Evolutionary conservation across 1,284 basidiomycete species (phyloP), one percentile per base, ranked within the genome.

Genomic region (Ustilago lituana): DNA sequence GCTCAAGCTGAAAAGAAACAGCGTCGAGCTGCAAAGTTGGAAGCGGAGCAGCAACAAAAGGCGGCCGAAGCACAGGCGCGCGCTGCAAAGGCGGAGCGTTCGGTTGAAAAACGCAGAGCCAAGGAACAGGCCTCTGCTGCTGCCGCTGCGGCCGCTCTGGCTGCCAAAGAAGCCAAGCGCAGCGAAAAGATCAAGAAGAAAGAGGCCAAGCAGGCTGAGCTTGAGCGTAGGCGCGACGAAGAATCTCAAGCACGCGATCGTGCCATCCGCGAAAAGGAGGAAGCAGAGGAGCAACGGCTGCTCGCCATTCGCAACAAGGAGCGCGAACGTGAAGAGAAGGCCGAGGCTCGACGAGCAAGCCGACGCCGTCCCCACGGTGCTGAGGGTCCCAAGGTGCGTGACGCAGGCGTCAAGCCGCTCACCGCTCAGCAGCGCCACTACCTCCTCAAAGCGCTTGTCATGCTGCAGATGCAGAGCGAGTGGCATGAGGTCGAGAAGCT

Each of bases 341-440:
- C 49, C 19, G 64, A 72, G 22, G 63, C 60, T 19, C 56, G 64
- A 24, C 40, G 60, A 29, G 55, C 58, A 33, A 67, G 60, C 36
- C 64, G 64, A n/a, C 55, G 60, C 17, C 46, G 40, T 19, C 59
- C 68, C 5, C 56, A 55, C 33, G 68, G 68, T 10, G 50, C 56
- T 35, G 35, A 19, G 8, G 63, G 66, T 14, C 52, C 59, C 41
- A 62, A 48, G 26, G 45, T 40, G 52, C 63, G 69, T 31, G 40
- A 29, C 4, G 24, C 40, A 3, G 53, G 60, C 37, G 55, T 69
- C 37, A 56, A 51, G 45, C 46, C 55, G 9, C 63, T 81, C 10
- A 73, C 76, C n/a, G 66, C 79, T 7, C 52, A 70, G 15, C 78
- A 79, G 55, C 77, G 79, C 22, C 79, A 81, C 58, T 73, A 78